Percentiles rank a stretch among this genome's conserved stretches.
phyloP scores from a whole-genome alignment of 768 basidiomycete species.

The Leccinum longicurvipes region DNA sequence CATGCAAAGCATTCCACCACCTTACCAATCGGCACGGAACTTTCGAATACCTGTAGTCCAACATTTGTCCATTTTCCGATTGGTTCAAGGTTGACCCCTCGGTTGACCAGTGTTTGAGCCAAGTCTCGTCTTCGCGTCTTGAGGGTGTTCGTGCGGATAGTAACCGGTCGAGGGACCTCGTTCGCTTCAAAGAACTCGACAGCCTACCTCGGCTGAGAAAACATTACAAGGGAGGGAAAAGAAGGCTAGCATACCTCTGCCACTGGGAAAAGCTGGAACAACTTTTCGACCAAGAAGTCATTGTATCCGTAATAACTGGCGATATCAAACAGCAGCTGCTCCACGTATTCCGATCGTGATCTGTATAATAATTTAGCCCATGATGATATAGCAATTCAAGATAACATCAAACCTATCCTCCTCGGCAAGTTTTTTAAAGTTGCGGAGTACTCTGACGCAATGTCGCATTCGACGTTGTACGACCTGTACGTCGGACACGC shows the following conservation, averaged over 20 bases:
- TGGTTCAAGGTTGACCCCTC: conserved; percentile 96
- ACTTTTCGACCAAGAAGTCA: conserved; percentile 88
- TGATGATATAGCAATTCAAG: conserved; percentile 2
- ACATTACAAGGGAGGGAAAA: not conserved
- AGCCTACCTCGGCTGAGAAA: conserved; percentile 49
- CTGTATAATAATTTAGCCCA: conserved; percentile 39
- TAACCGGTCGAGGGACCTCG: conserved; percentile 92
- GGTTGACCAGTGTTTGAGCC: conserved; percentile 88
- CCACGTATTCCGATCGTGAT: conserved; percentile 84
- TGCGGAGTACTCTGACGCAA: conserved; percentile 67
- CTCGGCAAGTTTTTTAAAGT: conserved; percentile 66
- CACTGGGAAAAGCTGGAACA: conserved; percentile 90
- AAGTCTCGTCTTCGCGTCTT: conserved; percentile 91
- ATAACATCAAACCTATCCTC: conserved; percentile 50
- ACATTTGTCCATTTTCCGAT: conserved; percentile 99
- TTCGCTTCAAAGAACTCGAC: conserved; percentile 99
- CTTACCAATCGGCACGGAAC: conserved; percentile 86
- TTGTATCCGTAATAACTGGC: conserved; percentile 98
- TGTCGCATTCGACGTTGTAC: conserved; percentile 80
- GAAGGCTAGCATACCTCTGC: conserved; percentile 62
- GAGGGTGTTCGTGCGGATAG: conserved; percentile 96
- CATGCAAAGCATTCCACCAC: not conserved
- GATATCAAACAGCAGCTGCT: conserved; percentile 86
- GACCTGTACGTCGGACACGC: conserved; percentile 66
- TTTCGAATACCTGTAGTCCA: conserved; percentile 97